A percentile compares a stretch with the other conserved stretches of the same genome.
These are phyloP conservation scores for Haemoproteus tartakovskyi DNA, from an alignment of 169 alveolate species.

Conservation along the genomic window DNA sequence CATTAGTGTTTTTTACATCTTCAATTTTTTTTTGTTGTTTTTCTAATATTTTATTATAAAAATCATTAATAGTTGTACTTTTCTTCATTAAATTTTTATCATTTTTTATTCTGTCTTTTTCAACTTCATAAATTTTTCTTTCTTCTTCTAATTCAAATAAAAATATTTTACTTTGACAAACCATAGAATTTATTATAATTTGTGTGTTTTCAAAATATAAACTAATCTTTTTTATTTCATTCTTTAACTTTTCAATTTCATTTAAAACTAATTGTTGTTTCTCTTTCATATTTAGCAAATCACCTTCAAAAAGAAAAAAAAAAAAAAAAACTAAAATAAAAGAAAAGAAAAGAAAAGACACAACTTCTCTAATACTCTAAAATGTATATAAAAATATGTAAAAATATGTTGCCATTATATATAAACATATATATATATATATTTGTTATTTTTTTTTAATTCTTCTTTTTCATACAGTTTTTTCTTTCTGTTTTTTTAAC, in stretches of 20 bases:
- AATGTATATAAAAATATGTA: too few relatives aligned
- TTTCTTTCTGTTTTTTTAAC: not conserved
- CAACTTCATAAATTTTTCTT: slow-evolving; percentile 11
- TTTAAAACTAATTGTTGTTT: slow-evolving; percentile 26
- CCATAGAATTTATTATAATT: slow-evolving; percentile 10
- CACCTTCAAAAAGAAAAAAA: not conserved
- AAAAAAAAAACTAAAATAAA: not conserved
- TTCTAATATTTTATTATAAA: slow-evolving; percentile 10
- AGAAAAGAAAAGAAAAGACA: too few relatives aligned
- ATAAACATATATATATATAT: too few relatives aligned
- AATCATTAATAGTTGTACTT: slow-evolving; percentile 1
- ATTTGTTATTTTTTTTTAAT: not conserved
- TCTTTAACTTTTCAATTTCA: slow-evolving; percentile 42
- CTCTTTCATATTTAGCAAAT: slow-evolving; percentile 7
- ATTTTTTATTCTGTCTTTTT: slow-evolving; percentile 27
- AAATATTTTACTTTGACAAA: slow-evolving; percentile 47
- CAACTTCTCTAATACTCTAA: too few relatives aligned
- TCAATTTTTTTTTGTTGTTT: slow-evolving; percentile 18
- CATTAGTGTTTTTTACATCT: slow-evolving; percentile 18
- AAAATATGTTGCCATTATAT: too few relatives aligned
- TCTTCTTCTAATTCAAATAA: slow-evolving; percentile 41
- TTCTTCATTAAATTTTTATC: slow-evolving; percentile 24
- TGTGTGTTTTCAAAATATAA: slow-evolving; percentile 23
- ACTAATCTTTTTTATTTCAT: slow-evolving; percentile 34
- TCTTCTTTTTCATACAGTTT: not conserved